A percentile compares a stretch with the other conserved stretches of the same genome.
These are phyloP conservation scores for Lecanicillium sp. DNA, from an alignment of 2,329 filamentous ascomycete species.

Conservation along the genomic window DNA sequence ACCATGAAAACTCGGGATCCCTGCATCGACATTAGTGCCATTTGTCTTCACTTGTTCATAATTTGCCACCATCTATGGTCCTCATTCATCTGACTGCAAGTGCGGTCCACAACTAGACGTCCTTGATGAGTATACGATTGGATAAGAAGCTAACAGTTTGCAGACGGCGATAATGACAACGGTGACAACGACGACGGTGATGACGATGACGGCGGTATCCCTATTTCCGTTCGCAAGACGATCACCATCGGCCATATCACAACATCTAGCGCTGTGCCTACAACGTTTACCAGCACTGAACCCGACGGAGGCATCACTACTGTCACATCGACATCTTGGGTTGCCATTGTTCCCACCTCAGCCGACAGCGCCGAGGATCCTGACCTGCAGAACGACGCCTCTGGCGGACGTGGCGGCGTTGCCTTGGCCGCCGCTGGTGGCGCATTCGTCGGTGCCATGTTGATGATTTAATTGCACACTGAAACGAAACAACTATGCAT, in stretches of 20 bases:
- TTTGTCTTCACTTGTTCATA: too few species aligned
- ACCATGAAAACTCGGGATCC: too few species aligned
- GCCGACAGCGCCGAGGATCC: conserved; percentile 19
- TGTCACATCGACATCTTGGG: conserved; percentile 41
- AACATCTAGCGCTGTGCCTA: conserved; percentile 26
- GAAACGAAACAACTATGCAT: too few species aligned
- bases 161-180: background rate
- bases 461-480: conserved; percentile 22
- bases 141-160: too few species aligned
- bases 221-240: conserved; percentile 10
- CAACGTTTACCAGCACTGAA: conserved; percentile 37
- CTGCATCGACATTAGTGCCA: too few species aligned
- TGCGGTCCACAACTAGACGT: too few species aligned
- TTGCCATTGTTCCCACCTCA: conserved; percentile 31
- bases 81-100: too few species aligned
- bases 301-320: conserved; percentile 34
- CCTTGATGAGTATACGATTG: too few species aligned
- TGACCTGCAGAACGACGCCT: conserved; percentile 29
- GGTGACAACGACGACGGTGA: too few species aligned
- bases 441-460: conserved; percentile 17
- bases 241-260: conserved; percentile 25
- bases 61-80: too few species aligned
- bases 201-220: conserved; percentile 9
- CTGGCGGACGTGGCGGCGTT: conserved; percentile 13
- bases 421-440: conserved; percentile 15